Evolutionary conservation across 345 rosid species (phyloP), one percentile per base, ranked within the genome.

Genomic region (Excoecaria cochinchinensis): DNA sequence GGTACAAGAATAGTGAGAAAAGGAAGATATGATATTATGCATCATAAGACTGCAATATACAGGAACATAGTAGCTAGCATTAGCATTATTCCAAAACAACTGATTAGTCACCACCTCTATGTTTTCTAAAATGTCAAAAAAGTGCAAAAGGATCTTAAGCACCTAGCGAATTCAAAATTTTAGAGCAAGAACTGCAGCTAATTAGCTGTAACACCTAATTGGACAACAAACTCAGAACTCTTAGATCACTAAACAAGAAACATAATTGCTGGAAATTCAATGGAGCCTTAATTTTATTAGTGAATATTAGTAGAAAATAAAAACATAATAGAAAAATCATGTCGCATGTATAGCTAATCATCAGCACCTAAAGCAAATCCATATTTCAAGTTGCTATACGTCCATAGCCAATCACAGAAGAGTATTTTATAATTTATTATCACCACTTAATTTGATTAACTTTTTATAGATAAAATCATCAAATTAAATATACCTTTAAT

Each of bases 401-500:
- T 8, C 31, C 31, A 31, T 31, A 31, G 22, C 22, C 11, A 21
- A 24, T 7, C 21, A 21, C 42, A 10, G 44, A 52, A 11, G 44
- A 44, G n/a, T n/a, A 6, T 10, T 3, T 31, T 69, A 25, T 24
- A 12, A 53, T 36, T 38, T 53, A 38, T n/a, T 16, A 56, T 48
- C 24, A 71, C 14, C 57, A 57, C 31, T 31, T 31, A 7, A 57
- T 22, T 59, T 44, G 64, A 51, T n/a, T n/a, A 52, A 52, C 31
- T 22, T 22, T 65, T 22, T 65, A n/a, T 39, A 47, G 17, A 46
- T 24, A 0, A 21, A 1, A 44, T 11, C 62, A 40, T 31, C 19
- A 21, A 66, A 17, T 40, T 14, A 52, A 69, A 44, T 47, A 50
- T 12, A 46, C 91, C 90, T 85, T 90, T 72, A 80, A 70, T 75